Evolutionary conservation across 2,329 filamentous ascomycete genomes (phyloP), one percentile per base, ranked within the genome.

Genomic region (Colletotrichum sp.): DNA sequence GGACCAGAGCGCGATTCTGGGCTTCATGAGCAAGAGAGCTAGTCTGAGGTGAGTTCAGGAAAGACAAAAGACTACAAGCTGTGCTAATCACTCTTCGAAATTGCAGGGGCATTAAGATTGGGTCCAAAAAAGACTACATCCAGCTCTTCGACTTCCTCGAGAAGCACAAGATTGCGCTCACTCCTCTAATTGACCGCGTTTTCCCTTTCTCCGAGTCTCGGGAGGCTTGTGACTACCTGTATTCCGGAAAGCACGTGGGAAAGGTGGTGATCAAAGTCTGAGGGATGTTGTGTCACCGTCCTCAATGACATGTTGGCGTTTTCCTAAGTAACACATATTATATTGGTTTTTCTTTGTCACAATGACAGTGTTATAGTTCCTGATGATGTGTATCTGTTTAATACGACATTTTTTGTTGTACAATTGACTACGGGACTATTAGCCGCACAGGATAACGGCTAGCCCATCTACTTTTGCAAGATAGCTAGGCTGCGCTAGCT

Each of bases 211-310:
- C 61, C 15, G 68, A 71, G 10, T 71, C 72, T 5, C n/a, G 32
- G 18, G 62, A 16, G 24, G 72, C 72, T 26, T 64, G 61, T 16
- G 26, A 75, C 12, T 71, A 75, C 26, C 30, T 71, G 38, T 71
- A 64, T 15, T 75, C 62, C 6, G 68, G 72, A n/a, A 56, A 67
- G 10, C 68, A 71, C 15, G 16, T 70, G 18, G 68, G 72, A 9
- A 75, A 75, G 24, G 62, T 71, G 21, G 38, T 71, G n/a, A 71
- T 75, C 55, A 67, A 64, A 21, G 15, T 75, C 16, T 62, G 30
- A 67, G 21, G 58, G 13, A 28, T 52, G n/a, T 10, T 13, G n/a
- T 52, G 43, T 13, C 12, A 52, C 12, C 43, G n/a, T 52, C 6
- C n/a, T 4, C n/a, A 21, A 52, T 13, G 6, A 5, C 7, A 21